A percentile compares a stretch with the other conserved stretches of the same genome.
phyloP scores from a whole-genome alignment of 169 alveolate species.

The Plasmodium inui region DNA sequence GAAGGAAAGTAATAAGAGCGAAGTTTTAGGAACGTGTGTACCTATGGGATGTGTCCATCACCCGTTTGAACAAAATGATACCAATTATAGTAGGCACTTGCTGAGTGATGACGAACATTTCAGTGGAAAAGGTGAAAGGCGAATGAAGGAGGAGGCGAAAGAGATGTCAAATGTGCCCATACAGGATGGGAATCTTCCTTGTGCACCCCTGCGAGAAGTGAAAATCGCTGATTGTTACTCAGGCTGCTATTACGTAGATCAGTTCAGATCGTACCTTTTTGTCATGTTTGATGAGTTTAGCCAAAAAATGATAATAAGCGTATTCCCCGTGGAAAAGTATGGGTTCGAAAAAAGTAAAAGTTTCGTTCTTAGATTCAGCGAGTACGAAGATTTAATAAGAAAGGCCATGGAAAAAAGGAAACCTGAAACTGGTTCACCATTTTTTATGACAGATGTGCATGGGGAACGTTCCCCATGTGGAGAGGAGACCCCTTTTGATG shows the following conservation, averaged over 20 bases:
- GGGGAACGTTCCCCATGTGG: not conserved
- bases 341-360: constrained; percentile 30
- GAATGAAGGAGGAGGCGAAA: not conserved
- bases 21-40: not conserved
- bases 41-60: not conserved
- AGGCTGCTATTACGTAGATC: constrained; percentile 40
- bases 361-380: not conserved
- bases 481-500: not conserved
- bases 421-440: not conserved
- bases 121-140: not conserved
- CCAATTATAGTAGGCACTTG: not conserved
- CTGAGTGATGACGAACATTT: not conserved
- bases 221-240: not conserved
- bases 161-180: not conserved
- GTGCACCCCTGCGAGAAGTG: not conserved
- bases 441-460: not conserved
- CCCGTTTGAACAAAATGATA: not conserved
- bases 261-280: constrained; percentile 31
- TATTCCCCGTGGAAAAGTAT: constrained; percentile 26
- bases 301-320: constrained; percentile 25
- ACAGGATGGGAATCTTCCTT: not conserved
- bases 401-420: constrained; percentile 16
- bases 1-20: not conserved
- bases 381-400: constrained; percentile 44
- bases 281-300: constrained; percentile 21